A percentile compares a stretch with the other conserved stretches of the same genome.
Conservation (phyloP, 2,329 filamentous ascomycete genomes). For the Podosphaera leucotricha region DNA sequence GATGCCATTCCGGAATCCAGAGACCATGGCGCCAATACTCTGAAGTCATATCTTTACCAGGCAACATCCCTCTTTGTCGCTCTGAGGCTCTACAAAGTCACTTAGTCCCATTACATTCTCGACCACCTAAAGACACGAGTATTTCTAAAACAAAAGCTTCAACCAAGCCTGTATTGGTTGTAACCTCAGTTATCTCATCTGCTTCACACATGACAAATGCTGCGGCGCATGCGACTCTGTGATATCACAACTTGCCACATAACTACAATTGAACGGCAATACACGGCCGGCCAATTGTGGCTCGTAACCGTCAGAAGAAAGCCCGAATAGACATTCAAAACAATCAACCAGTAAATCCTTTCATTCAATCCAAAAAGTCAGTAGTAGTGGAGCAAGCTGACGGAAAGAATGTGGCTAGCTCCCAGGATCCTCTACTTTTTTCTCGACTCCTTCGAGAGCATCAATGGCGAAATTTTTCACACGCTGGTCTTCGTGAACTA, state of each 20-base stretch:
- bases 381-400: not conserved
- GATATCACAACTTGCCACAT: not conserved
- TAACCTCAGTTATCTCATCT: not conserved
- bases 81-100: not conserved
- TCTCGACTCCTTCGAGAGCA: not conserved
- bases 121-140: not conserved
- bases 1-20: not conserved
- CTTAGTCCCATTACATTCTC: not conserved
- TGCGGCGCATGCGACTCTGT: not conserved
- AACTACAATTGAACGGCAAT: not conserved
- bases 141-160: not conserved
- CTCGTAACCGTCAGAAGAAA: not conserved
- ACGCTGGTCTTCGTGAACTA: not conserved
- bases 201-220: not conserved
- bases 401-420: not conserved
- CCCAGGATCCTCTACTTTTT: not conserved
- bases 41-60: not conserved
- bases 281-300: not conserved
- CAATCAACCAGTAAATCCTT: not conserved
- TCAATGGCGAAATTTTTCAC: not conserved
- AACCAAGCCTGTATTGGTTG: not conserved
- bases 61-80: not conserved
- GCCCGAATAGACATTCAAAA: not conserved
- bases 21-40: not conserved
- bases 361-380: not conserved